Conservation (phyloP, 1,139 yeast genomes). For the Arxiozyma heterogenica region DNA sequence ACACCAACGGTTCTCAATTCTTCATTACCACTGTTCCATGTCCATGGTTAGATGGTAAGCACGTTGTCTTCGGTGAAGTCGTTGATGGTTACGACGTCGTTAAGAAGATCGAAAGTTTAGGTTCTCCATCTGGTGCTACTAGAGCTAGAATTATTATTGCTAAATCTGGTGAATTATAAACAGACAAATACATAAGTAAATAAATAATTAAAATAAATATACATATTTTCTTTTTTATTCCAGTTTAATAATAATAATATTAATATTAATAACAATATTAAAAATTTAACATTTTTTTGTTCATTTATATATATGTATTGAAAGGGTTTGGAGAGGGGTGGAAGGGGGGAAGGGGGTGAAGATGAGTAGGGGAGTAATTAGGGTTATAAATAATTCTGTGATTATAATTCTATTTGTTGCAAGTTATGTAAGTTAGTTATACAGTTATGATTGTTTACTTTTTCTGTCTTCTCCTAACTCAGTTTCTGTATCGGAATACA, state of each 20-base stretch:
- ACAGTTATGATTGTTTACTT: no score
- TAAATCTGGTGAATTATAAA: constrained; percentile 73
- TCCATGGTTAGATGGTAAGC: constrained; percentile 89
- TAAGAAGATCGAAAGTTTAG: constrained; percentile 62
- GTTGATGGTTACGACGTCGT: constrained; percentile 68
- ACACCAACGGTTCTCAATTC: constrained; percentile 94
- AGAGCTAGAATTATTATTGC: constrained; percentile 63
- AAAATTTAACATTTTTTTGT: no score
- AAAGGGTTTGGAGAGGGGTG: no score
- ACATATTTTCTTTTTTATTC: not conserved
- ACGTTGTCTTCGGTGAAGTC: constrained; percentile 94
- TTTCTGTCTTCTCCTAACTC: no score
- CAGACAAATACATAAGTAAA: not conserved
- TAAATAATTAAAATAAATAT: not conserved
- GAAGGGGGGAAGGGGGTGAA: no score
- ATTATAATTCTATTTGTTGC: no score
- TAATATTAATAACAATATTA: constrained; percentile 50
- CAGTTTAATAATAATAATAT: not conserved
- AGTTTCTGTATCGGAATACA: constrained; percentile 45
- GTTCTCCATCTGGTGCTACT: constrained; percentile 71
- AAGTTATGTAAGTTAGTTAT: no score
- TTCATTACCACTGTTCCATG: constrained; percentile 88
- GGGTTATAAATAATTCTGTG: no score
- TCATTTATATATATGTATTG: no score
- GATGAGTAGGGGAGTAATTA: no score